Evolutionary conservation across 148 eudicot genomes (phyloP).

Genomic region (Pharnaceum exiguum): DNA sequence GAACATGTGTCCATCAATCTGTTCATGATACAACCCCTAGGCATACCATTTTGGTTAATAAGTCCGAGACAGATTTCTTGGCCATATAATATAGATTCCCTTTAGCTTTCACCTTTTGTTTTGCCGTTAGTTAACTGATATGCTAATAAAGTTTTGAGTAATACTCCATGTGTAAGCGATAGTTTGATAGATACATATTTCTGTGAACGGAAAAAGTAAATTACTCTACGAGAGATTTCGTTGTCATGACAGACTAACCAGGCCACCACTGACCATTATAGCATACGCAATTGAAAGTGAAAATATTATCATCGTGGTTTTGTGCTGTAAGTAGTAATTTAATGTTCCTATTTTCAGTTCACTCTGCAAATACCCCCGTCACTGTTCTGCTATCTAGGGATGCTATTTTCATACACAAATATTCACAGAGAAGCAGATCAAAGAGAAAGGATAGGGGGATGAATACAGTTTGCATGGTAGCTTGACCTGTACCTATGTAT

Average conservation of each 20-base stretch:
- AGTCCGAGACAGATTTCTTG: neutral
- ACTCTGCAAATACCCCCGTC: slow-evolving; percentile 21
- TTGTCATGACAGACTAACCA: slow-evolving; percentile 12
- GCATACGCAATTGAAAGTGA: neutral
- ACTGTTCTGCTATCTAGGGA: neutral
- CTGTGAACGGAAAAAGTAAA: neutral
- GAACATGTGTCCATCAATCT: no score
- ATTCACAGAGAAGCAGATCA: no score
- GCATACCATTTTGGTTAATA: neutral
- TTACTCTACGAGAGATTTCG: slow-evolving; percentile 17
- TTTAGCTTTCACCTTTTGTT: neutral
- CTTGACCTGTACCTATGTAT: slow-evolving; percentile 17
- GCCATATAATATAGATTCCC: neutral
- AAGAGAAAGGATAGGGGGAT: neutral
- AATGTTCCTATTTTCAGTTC: slow-evolving; percentile 24
- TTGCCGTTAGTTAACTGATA: neutral
- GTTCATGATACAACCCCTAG: no score
- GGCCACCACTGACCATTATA: neutral
- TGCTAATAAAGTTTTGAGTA: neutral
- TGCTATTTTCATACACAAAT: slow-evolving; percentile 1
- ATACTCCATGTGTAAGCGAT: slow-evolving; percentile 3
- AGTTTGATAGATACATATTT: neutral
- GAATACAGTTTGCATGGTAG: slow-evolving; percentile 17
- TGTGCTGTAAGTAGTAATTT: slow-evolving; percentile 31
- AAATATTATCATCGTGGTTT: slow-evolving; percentile 12